phyloP scores from a whole-genome alignment of 495 filamentous ascomycete genomes.

The Emericellopsis terricola region DNA sequence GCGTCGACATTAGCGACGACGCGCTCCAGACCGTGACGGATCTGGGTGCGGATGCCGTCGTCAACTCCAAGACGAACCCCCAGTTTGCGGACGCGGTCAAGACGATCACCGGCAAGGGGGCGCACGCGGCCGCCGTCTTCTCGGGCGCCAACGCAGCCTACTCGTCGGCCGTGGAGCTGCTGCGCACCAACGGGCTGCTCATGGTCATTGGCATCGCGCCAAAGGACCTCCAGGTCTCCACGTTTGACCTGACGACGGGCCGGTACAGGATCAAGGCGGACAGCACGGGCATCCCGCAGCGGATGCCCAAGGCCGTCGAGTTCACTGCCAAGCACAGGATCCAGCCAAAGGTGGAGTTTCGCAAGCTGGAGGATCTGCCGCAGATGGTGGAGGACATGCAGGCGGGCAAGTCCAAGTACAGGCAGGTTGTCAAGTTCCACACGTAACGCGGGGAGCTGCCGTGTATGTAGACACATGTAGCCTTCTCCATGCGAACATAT shows the following conservation, averaged over 20 bases:
- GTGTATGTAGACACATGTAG: no score
- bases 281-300: constrained; percentile 15
- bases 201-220: constrained; percentile 23
- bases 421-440: constrained; percentile 3
- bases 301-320: constrained; percentile 16
- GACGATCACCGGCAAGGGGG: constrained; percentile 14
- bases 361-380: constrained; percentile 15
- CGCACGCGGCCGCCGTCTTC: constrained; percentile 17
- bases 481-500: no score
- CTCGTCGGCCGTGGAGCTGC: constrained; percentile 1
- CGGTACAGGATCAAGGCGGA: constrained; percentile 8
- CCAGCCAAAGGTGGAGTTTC: constrained; percentile 14
- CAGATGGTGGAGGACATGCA: constrained; percentile 11
- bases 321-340: constrained; percentile 21
- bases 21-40: constrained; percentile 32
- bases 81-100: constrained; percentile 15
- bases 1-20: constrained; percentile 41
- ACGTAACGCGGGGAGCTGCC: no score
- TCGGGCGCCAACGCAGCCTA: constrained; percentile 15
- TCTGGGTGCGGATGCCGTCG: constrained; percentile 28
- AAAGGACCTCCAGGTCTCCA: constrained; percentile 11
- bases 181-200: constrained; percentile 10
- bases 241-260: constrained; percentile 7
- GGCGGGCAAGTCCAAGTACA: background rate
- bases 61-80: constrained; percentile 16